Evolutionary conservation across 768 basidiomycete species (phyloP), one percentile per base, ranked within the genome.

Genomic region (Russula vinacea): DNA sequence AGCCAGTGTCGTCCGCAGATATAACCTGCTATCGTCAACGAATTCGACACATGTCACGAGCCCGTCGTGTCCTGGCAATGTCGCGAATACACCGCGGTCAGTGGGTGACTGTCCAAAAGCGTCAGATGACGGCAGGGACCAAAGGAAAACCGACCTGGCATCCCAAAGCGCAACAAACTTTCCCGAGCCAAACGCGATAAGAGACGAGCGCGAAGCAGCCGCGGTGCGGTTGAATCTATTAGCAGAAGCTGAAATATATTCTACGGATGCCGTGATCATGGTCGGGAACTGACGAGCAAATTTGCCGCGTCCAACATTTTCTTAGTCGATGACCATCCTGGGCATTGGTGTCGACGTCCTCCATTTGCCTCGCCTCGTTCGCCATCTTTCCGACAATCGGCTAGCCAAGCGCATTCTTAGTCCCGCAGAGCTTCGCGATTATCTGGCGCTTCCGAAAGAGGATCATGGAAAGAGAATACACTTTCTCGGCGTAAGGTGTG

Each of bases 271-370:
- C 54, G 49, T 50, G 64, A 53, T 26, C 67, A 68, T 53, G 55
- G 58, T 59, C 56, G 56, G 58, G 47, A 49, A 26, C 24, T 14
- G 11, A 32, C 22, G 19, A 44, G 44, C 32, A 54, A 54, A 5
- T 37, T 44, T 26, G 3, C 13, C 65, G 56, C 58, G 60, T 19
- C 22, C 24, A 9, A 9, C 35, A 33, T n/a, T 24, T 24, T n/a
- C 9, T 42, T 19, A 33, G 2, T 19, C 29, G 39, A 87, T 87
- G 88, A 70, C 78, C 67, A 81, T 92, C 68, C 75, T 90, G 62
- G 91, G 91, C 35, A 79, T 91, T 62, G 91, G 91, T 19, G 84
- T 87, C 67, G 92, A 94, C 72, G 73, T 94, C 53, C 79, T 91
- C 33, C 81, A 86, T 70, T 62, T 89, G 10, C 83, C 88, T 35